These are phyloP conservation scores for Pugionium dolabratum DNA, from an alignment of 345 rosid species.

Conservation along the genomic window DNA sequence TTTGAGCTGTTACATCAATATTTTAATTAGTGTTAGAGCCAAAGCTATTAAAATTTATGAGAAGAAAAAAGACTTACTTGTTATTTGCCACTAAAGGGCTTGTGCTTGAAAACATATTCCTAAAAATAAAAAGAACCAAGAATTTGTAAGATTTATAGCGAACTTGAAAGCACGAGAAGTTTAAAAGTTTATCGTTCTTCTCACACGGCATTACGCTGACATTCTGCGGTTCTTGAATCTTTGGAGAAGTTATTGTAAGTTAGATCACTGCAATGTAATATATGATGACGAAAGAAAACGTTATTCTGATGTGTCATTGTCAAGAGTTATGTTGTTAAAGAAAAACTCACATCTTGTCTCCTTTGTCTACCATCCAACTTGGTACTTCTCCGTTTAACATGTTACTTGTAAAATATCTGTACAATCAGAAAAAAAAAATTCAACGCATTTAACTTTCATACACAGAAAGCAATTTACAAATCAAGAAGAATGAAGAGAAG, in stretches of 20 bases:
- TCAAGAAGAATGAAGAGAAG: slow-evolving; percentile 8
- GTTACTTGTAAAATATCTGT: slow-evolving; percentile 47
- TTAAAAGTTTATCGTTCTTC: slow-evolving; percentile 21
- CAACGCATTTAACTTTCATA: slow-evolving; percentile 1
- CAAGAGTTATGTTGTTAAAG: neutral
- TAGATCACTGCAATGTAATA: slow-evolving; percentile 57
- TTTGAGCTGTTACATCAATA: slow-evolving; percentile 31
- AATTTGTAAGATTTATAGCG: slow-evolving; percentile 15
- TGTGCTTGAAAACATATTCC: slow-evolving; percentile 59
- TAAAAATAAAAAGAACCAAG: slow-evolving; percentile 26
- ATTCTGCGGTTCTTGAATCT: slow-evolving; percentile 30
- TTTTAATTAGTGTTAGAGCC: slow-evolving; percentile 9
- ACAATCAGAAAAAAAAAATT: slow-evolving; percentile 28
- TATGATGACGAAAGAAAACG: neutral
- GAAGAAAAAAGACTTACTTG: slow-evolving; percentile 42
- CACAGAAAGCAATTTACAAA: neutral
- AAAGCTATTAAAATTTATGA: neutral
- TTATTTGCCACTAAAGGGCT: slow-evolving; percentile 46
- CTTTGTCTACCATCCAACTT: slow-evolving; percentile 43
- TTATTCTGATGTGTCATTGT: neutral
- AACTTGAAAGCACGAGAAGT: slow-evolving; percentile 19
- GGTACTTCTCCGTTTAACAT: slow-evolving; percentile 56
- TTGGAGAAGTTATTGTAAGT: slow-evolving; percentile 61
- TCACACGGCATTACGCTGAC: slow-evolving; percentile 47
- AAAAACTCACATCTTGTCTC: slow-evolving; percentile 50